Conservation (phyloP, 2,329 filamentous ascomycete genomes). For the Colletotrichum karsti region DNA sequence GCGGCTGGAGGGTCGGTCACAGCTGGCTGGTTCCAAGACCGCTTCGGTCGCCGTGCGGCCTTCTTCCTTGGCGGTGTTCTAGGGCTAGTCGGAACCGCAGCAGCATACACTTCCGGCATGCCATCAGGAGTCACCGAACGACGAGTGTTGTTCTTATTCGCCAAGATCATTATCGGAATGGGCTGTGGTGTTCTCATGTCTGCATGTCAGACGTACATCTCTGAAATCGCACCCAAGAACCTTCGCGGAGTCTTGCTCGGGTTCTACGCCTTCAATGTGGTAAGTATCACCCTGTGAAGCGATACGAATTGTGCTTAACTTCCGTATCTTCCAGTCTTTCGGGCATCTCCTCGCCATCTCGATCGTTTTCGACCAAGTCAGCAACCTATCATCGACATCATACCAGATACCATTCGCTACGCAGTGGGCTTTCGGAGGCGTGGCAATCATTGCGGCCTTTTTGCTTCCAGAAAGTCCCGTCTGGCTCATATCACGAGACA, state of each 20-base stretch:
- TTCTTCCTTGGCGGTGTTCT: constrained; percentile 1
- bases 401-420: constrained; percentile 7
- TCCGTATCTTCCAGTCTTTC: neutral
- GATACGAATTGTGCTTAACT: no score
- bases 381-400: neutral
- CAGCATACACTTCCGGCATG: constrained; percentile 1
- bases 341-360: neutral
- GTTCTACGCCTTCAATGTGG: neutral
- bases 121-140: neutral
- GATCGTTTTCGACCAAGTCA: neutral
- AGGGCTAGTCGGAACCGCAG: neutral
- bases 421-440: constrained; percentile 6
- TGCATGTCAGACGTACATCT: constrained; percentile 8
- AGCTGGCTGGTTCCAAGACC: constrained; percentile 3
- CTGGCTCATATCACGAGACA: neutral
- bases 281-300: neutral
- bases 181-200: constrained; percentile 8
- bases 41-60: neutral
- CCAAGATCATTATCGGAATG: constrained; percentile 11
- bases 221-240: constrained; percentile 7
- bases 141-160: neutral
- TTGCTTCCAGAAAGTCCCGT: constrained; percentile 9
- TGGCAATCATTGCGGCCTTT: neutral
- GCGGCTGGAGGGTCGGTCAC: neutral
- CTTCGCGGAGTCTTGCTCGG: constrained; percentile 1